Conservation (phyloP, 1,284 basidiomycete species). For the Ustilago shanxiensis region DNA sequence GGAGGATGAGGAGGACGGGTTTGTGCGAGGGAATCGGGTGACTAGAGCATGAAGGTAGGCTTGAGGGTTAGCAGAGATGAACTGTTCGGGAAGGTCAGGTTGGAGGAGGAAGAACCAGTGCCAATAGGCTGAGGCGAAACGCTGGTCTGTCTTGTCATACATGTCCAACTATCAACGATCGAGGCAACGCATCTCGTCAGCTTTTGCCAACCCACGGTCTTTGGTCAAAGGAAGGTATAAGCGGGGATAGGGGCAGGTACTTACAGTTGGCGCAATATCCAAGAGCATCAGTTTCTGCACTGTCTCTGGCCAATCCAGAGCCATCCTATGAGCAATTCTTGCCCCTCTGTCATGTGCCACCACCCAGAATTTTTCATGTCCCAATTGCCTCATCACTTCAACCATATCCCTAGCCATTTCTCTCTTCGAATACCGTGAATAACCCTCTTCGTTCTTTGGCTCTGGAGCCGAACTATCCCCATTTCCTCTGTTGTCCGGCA, state of each 20-base stretch:
- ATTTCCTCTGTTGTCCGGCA: constrained; percentile 70
- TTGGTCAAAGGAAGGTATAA: neutral
- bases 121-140: constrained; percentile 65
- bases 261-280: constrained; percentile 61
- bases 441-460: constrained; percentile 34
- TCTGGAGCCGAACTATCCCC: constrained; percentile 42
- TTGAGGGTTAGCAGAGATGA: constrained; percentile 69
- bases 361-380: constrained; percentile 64
- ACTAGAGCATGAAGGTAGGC: constrained; percentile 65
- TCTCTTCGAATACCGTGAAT: constrained; percentile 68
- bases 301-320: constrained; percentile 67
- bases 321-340: constrained; percentile 71
- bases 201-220: neutral
- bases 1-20: neutral
- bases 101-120: constrained; percentile 72
- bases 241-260: no score
- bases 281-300: constrained; percentile 69
- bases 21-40: constrained; percentile 30
- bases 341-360: constrained; percentile 72
- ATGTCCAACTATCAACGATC: constrained; percentile 61
- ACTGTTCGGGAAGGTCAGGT: constrained; percentile 67
- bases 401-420: constrained; percentile 71
- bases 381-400: constrained; percentile 68
- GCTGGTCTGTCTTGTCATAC: constrained; percentile 68
- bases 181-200: neutral